phyloP scores from a whole-genome alignment of 2,329 filamentous ascomycete species.

The Orbilia oligospora region DNA sequence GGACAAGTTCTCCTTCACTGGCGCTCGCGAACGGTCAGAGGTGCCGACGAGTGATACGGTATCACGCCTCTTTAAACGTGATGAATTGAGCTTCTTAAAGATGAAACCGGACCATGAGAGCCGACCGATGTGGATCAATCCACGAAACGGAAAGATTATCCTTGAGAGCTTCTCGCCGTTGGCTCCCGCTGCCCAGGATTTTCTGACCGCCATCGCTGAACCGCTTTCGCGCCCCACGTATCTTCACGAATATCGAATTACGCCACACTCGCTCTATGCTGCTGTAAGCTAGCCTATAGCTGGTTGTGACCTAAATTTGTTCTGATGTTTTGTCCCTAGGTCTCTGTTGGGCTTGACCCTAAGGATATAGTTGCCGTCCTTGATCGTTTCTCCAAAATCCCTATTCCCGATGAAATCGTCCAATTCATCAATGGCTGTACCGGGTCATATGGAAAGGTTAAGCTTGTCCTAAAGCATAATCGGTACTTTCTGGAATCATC shows the following conservation, averaged over 20 bases:
- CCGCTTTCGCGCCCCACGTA: slow-evolving; percentile 89
- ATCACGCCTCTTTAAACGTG: slow-evolving; percentile 73
- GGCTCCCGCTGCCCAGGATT: slow-evolving; percentile 89
- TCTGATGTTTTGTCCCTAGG: slow-evolving; percentile 26
- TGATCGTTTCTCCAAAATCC: slow-evolving; percentile 89
- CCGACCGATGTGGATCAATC: slow-evolving; percentile 94
- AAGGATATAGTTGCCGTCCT: slow-evolving; percentile 91
- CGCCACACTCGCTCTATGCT: slow-evolving; percentile 92
- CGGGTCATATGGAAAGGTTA: slow-evolving; percentile 93
- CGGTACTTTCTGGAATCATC: slow-evolving; percentile 94
- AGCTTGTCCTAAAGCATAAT: slow-evolving; percentile 93
- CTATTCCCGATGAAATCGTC: slow-evolving; percentile 83
- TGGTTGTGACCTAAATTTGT: slow-evolving; percentile 6
- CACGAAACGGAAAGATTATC: slow-evolving; percentile 86
- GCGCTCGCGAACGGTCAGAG: slow-evolving; percentile 69
- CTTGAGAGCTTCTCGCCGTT: slow-evolving; percentile 93
- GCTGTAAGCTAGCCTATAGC: slow-evolving; percentile 70
- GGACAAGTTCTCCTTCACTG: slow-evolving; percentile 70
- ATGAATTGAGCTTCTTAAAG: slow-evolving; percentile 85
- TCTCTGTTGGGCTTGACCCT: slow-evolving; percentile 91
- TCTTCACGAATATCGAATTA: slow-evolving; percentile 93
- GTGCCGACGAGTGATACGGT: slow-evolving; percentile 70
- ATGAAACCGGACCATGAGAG: slow-evolving; percentile 91
- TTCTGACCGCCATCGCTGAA: slow-evolving; percentile 95
- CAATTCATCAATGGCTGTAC: slow-evolving; percentile 86